phyloP scores from a whole-genome alignment of 371 early-diverging fungal genomes.

The Actinomortierella wolfii region DNA sequence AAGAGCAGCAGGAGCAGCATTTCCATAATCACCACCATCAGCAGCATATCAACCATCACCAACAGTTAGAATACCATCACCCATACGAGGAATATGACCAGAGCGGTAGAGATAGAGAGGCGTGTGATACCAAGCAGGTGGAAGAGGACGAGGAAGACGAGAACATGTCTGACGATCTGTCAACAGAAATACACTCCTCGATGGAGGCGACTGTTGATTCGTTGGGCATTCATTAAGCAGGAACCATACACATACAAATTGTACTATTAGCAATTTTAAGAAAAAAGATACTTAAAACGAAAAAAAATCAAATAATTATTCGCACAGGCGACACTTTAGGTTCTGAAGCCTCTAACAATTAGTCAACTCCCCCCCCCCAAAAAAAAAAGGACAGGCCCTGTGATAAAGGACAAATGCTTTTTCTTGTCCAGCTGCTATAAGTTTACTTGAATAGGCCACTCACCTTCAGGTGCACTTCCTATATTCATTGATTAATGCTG shows the following conservation, averaged over 20 bases:
- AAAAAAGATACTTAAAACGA: background rate
- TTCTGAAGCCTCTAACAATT: no score
- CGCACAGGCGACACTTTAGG: no score
- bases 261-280: background rate
- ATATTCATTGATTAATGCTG: no score
- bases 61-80: constrained; percentile 1
- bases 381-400: no score
- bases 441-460: no score
- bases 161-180: background rate
- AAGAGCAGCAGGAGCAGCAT: constrained; percentile 1
- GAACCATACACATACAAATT: background rate
- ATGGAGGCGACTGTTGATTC: no score
- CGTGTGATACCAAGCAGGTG: background rate
- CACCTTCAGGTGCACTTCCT: no score
- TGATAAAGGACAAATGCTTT: no score
- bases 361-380: no score
- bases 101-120: background rate
- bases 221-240: no score
- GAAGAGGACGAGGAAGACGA: constrained; percentile 1
- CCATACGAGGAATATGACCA: background rate
- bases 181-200: background rate
- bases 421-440: no score
- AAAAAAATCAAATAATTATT: background rate
- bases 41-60: background rate
- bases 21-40: background rate